Conservation (phyloP, 1,284 basidiomycete genomes). For the Anthracocystis setariae region DNA sequence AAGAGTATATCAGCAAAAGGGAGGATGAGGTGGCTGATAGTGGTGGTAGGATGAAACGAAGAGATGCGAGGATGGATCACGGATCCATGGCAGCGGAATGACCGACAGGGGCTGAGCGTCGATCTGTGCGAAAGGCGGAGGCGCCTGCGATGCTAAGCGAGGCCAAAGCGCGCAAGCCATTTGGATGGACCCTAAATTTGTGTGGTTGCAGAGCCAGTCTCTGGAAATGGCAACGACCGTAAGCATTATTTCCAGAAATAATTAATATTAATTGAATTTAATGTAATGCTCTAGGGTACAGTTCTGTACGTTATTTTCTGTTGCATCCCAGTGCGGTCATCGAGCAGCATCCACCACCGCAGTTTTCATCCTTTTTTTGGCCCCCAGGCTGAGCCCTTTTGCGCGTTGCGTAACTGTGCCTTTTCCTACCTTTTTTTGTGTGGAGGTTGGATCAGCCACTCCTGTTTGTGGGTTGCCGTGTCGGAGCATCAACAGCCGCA, state of each 20-base stretch:
- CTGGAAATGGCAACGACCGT: too few relatives aligned
- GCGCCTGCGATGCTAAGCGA: conserved; percentile 9
- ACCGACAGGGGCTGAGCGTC: conserved; percentile 18
- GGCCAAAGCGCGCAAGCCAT: conserved; percentile 1
- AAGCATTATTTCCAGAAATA: too few relatives aligned
- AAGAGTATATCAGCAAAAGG: conserved; percentile 1
- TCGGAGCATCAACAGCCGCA: conserved; percentile 30
- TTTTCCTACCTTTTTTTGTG: too few relatives aligned
- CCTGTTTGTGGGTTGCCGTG: background rate
- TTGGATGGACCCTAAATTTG: conserved; percentile 15
- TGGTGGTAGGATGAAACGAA: conserved; percentile 8
- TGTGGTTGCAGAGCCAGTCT: conserved; percentile 9
- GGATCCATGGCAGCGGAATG: background rate
- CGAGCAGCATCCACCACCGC: conserved; percentile 6
- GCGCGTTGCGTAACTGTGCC: too few relatives aligned
- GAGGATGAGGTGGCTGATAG: background rate
- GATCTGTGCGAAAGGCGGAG: conserved; percentile 25
- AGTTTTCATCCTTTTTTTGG: background rate
- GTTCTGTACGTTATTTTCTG: too few relatives aligned
- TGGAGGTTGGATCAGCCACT: conserved; percentile 10
- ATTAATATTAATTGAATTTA: background rate
- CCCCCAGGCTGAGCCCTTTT: background rate
- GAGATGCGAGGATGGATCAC: background rate
- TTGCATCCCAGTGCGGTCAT: conserved; percentile 36
- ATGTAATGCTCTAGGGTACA: too few relatives aligned